phyloP scores from a whole-genome alignment of 1,284 basidiomycete genomes.

The Athelia sp. region DNA sequence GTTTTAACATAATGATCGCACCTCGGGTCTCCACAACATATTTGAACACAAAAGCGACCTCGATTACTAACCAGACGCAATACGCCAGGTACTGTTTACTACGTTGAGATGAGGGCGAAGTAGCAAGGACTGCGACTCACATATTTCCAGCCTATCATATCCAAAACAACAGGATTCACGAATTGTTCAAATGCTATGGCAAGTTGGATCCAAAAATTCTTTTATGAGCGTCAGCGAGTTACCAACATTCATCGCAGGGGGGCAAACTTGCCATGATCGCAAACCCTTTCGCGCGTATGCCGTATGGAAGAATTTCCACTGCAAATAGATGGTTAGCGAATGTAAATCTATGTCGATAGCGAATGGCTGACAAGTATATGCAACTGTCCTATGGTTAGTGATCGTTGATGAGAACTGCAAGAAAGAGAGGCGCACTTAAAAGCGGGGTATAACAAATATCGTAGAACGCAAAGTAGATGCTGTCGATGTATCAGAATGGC shows the following conservation, averaged over 20 bases:
- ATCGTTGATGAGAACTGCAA: no score
- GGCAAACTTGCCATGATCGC: constrained; percentile 49
- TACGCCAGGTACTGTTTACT: constrained; percentile 46
- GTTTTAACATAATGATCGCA: constrained; percentile 13
- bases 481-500: not conserved
- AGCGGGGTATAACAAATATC: constrained; percentile 45
- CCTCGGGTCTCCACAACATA: constrained; percentile 63
- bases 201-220: constrained; percentile 55
- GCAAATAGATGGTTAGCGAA: not conserved
- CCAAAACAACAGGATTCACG: constrained; percentile 67
- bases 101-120: constrained; percentile 4
- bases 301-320: constrained; percentile 64
- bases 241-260: not conserved
- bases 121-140: constrained; percentile 17
- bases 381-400: no score
- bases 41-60: constrained; percentile 49
- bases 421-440: constrained; percentile 19
- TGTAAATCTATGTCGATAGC: not conserved
- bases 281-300: constrained; percentile 64
- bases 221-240: constrained; percentile 6
- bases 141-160: constrained; percentile 66
- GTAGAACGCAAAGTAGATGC: not conserved
- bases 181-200: constrained; percentile 68
- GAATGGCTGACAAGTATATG: constrained; percentile 40
- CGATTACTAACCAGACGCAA: constrained; percentile 55